Percentiles rank a stretch among this genome's conserved stretches.
Evolutionary conservation across 495 filamentous ascomycete species (phyloP).

Genomic region (Bombardia bombarda): DNA sequence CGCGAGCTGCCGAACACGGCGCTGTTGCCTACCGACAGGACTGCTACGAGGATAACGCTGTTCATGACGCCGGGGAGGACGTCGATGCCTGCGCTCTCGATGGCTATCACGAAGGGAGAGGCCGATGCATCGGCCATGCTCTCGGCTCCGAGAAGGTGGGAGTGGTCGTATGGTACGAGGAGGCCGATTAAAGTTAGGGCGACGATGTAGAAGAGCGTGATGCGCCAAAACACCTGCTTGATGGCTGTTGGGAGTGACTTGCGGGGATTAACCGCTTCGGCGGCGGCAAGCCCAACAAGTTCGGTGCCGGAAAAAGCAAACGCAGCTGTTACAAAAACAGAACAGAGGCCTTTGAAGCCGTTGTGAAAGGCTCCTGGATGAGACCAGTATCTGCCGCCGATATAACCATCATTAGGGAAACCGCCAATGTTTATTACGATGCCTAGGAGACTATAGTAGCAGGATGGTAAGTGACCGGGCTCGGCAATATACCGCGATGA

Average conservation of each 20-base stretch:
- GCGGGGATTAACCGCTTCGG: constrained; percentile 79
- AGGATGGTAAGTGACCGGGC: constrained; percentile 5
- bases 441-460: constrained; percentile 54
- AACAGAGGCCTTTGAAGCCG: constrained; percentile 91
- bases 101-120: constrained; percentile 87
- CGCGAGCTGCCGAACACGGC: constrained; percentile 81
- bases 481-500: constrained; percentile 4
- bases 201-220: constrained; percentile 78
- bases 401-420: constrained; percentile 64
- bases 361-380: constrained; percentile 82
- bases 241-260: constrained; percentile 80
- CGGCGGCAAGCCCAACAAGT: constrained; percentile 84
- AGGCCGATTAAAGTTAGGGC: constrained; percentile 66
- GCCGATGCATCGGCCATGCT: constrained; percentile 58
- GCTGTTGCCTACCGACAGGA: constrained; percentile 81
- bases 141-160: constrained; percentile 46
- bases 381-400: constrained; percentile 79
- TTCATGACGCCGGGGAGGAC: constrained; percentile 82
- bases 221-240: constrained; percentile 96
- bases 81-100: constrained; percentile 67
- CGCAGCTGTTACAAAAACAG: constrained; percentile 85
- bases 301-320: constrained; percentile 93
- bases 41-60: constrained; percentile 79
- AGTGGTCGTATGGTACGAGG: constrained; percentile 62
- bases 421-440: constrained; percentile 76